Evolutionary conservation across 106 monocot species (phyloP).

Genomic region (Dendrobium nobile): DNA sequence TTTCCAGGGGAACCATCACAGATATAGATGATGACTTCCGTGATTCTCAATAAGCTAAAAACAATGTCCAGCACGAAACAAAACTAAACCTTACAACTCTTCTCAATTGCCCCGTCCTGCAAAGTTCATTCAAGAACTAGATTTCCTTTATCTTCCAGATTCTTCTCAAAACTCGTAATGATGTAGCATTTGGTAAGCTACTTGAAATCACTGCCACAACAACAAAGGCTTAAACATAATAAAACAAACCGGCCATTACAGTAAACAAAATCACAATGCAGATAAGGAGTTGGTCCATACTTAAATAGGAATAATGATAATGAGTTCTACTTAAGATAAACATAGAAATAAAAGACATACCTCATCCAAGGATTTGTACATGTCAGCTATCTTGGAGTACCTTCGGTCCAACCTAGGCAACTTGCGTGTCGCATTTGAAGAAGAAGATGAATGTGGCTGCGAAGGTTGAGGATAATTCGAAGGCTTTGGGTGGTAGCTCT

Average conservation of each 20-base stretch:
- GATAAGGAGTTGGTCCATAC: neutral
- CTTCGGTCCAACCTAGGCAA: conserved; percentile 42
- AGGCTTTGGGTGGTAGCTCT: neutral
- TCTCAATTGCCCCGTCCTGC: neutral
- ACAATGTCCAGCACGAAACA: neutral
- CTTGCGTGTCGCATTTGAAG: neutral
- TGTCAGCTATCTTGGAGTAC: conserved; percentile 76
- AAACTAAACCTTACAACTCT: neutral
- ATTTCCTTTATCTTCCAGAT: neutral
- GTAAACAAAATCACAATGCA: neutral
- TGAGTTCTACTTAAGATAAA: neutral
- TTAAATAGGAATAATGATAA: neutral
- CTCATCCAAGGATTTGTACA: conserved; percentile 70
- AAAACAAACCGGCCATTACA: neutral
- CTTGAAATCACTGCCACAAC: neutral
- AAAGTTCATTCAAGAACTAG: neutral
- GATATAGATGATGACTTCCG: neutral
- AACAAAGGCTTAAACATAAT: neutral
- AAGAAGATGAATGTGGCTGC: conserved; percentile 2
- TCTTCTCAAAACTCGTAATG: neutral
- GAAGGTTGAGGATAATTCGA: conserved; percentile 8
- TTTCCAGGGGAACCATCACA: neutral
- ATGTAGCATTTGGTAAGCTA: neutral
- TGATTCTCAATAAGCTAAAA: no score
- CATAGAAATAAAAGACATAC: conserved; percentile 12